Percentiles rank a stretch among this genome's conserved stretches.
Evolutionary conservation across 2,329 filamentous ascomycete genomes (phyloP).

Genomic region (Laburnicola sp.): DNA sequence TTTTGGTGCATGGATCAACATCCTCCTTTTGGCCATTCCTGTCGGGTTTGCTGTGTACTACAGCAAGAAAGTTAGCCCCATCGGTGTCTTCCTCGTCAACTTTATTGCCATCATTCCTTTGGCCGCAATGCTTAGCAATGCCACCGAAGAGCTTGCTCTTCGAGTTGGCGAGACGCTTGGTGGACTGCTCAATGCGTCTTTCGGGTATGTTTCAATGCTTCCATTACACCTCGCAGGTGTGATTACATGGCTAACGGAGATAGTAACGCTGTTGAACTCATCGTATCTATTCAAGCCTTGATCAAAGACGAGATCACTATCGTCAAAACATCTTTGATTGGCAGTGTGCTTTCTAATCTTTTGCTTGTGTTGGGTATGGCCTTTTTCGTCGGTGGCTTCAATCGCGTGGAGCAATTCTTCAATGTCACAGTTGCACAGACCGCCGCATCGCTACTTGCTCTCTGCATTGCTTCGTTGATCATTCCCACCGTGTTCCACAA

Average conservation of each 20-base stretch:
- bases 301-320: slow-evolving; percentile 74
- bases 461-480: slow-evolving; percentile 79
- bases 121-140: slow-evolving; percentile 82
- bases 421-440: slow-evolving; percentile 92
- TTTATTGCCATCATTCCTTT: slow-evolving; percentile 92
- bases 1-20: slow-evolving; percentile 83
- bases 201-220: slow-evolving; percentile 63
- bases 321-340: slow-evolving; percentile 89
- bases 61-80: slow-evolving; percentile 48
- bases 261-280: slow-evolving; percentile 83
- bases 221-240: slow-evolving; percentile 6
- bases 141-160: slow-evolving; percentile 86
- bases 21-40: slow-evolving; percentile 77
- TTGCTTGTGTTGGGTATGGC: slow-evolving; percentile 88
- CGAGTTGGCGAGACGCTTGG: slow-evolving; percentile 79
- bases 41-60: slow-evolving; percentile 75
- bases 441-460: slow-evolving; percentile 75
- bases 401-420: slow-evolving; percentile 81
- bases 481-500: slow-evolving; percentile 80
- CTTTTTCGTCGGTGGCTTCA: slow-evolving; percentile 84
- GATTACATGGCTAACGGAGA: slow-evolving; percentile 25
- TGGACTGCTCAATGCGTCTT: slow-evolving; percentile 85
- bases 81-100: slow-evolving; percentile 76
- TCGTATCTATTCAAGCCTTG: slow-evolving; percentile 84
- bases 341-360: slow-evolving; percentile 88